Base-by-base conservation (phyloP, 306 rosid species). In the Quillaja saponaria region DNA sequence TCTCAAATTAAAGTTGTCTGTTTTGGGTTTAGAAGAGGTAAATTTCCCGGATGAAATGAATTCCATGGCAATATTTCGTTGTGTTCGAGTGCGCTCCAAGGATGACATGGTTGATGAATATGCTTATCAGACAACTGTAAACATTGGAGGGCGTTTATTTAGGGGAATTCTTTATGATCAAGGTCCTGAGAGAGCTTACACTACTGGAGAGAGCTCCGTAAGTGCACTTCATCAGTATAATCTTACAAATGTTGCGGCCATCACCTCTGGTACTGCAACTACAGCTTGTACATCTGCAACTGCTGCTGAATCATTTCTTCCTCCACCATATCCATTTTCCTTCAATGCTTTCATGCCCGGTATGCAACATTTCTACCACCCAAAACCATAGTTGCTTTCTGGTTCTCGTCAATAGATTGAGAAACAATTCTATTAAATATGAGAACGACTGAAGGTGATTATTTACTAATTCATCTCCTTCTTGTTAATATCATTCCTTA, bases 91-190 rank as follows among this genome's bases (percentile, higher is more conserved):
- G 74, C 74, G 73, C 4, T 77, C 94, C 8, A 25, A 50, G 71
- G 82, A 83, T 44, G 84, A 69, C 1, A 49, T 34, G 37, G 73
- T 62, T 1, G 65, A 80, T 34, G 78, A 85, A 51, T 56, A 59
- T 0, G 96, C 86, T 0, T 88, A 85, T 68, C 87, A 88, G 64
- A 71, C 96, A 10, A 53, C 73, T 19, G 86, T 85, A 56, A 74
- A 34, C 8, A 79, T 88, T 19, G 90, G 87, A 63, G 96, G 88
- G 13, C 94, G 75, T 60, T 54, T 79, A 3, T 88, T 88, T 28
- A 70, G 70, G 48, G 96, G 96, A 10, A 66, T 81, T 68, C 83
- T 85, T 1, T 68, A 81, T 58, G 90, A 88, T 79, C 88, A 88
- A 79, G 96, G 90, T 16, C 88, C 72, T 55, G 62, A 59, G 25